Evolutionary conservation across 176 grass and related monocot species (phyloP), one percentile per base, ranked within the genome.

Genomic region (Carex kokanica): DNA sequence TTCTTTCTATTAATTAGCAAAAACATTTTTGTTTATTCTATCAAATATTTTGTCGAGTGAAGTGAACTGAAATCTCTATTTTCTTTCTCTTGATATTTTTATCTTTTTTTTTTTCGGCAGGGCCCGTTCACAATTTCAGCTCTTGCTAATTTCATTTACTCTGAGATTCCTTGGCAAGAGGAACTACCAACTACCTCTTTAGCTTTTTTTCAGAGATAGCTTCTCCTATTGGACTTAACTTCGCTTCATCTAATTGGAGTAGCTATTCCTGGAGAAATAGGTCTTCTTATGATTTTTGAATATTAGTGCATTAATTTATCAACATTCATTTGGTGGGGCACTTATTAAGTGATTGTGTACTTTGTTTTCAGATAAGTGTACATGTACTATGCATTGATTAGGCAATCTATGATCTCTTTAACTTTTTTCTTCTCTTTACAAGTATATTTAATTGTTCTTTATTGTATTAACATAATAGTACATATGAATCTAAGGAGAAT

Each of bases 381-480:
- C 61, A 67, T 82, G 24, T 82, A 52, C 15, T 52, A 43, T 82
- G 80, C 40, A 82, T 45, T 82, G 52, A 29, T 82, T 41, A 66
- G 80, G 60, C 54, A 52, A 82, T 82, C 12, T 82, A 40, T 81
- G 77, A 82, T 65, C 2, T 51, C 34, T 29, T 8, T 67, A 9
- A 17, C 47, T 31, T 55, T 54, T 63, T 9, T 14, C 23, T 53
- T 24, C 12, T 14, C 13, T 15, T 31, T 78, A 17, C 3, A 7
- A 24, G 13, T 56, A 77, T 55, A 3, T 51, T 24, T 51, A 47
- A 49, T 66, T 14, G 23, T 38, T 38, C 0, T 38, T 38, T 38
- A 38, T 38, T 38, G 5, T 38, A 38, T 6, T 38, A 38, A 38
- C 36, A 38, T 38, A 38, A 5, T 38, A 38, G 36, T 38, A 38